Conservation (phyloP, 2,329 filamentous ascomycete genomes). For the Diaporthe capsici region DNA sequence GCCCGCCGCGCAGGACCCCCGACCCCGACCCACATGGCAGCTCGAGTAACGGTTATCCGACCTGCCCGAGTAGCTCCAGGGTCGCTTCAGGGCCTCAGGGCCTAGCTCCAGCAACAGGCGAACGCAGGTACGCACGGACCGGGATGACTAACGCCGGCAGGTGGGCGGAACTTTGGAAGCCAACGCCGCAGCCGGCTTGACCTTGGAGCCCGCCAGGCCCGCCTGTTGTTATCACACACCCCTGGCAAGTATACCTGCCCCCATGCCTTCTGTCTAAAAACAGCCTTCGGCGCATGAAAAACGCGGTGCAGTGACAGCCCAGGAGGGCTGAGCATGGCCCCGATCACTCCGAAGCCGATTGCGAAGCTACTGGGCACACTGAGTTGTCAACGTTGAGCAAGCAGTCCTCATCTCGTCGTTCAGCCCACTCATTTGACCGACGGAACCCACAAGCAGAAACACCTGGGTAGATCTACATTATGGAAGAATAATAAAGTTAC, state of each 20-base stretch:
- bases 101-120: neutral
- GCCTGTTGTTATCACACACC: neutral
- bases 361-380: neutral
- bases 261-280: neutral
- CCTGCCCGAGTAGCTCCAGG: neutral
- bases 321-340: neutral
- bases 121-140: neutral
- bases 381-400: neutral
- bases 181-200: neutral
- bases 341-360: neutral
- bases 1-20: neutral
- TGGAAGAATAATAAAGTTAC: neutral
- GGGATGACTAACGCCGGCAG: neutral
- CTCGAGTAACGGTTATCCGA: neutral
- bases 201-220: neutral
- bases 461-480: neutral
- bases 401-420: neutral
- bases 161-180: neutral
- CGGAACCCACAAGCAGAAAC: neutral
- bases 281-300: slow-evolving; percentile 1
- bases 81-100: neutral
- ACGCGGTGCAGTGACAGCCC: neutral
- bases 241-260: neutral
- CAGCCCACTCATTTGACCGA: neutral
- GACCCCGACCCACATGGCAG: neutral